Evolutionary conservation across 1,284 basidiomycete species (phyloP), one percentile per base, ranked within the genome.

Genomic region (Sporisorium iseilematis-ciliati): DNA sequence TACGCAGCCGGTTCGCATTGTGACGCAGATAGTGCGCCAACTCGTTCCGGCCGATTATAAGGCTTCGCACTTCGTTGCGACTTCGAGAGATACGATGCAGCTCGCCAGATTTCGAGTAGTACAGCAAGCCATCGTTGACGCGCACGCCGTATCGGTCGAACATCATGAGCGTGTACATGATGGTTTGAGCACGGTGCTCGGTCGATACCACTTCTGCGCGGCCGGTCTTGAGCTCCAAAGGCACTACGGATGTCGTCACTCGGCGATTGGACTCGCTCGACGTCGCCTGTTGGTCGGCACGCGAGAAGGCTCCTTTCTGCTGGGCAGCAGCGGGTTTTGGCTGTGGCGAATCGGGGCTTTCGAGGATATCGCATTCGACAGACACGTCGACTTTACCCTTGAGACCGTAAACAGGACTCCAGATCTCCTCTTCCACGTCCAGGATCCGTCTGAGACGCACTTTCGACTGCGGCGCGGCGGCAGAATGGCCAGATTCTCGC

Each of bases 151-250:
- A 98, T 14, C 95, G 90, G 82, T 99, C 95, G 38, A 91, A 90
- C 83, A 95, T 91, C 7, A 99, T 89, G 14, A 99, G 88, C 0
- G 94, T 97, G 84, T 99, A 99, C 7, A 99, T 87, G 91, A 97
- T 95, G 0, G 97, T 99, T 86, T 99, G 96, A 0, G 97, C 97
- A 45, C 95, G 91, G 85, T 99, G 97, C 77, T 96, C 93, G 11
- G 73, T 77, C 35, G 2, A 91, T 90, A 12, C 90, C 90, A 29
- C 90, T 31, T 73, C 66, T 87, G 1, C 91, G 86, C 55, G 92
- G 88, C 97, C 96, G 0, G 96, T 99, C 87, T 99, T 99, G 86
- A 99, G 93, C 86, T 99, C 97, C 51, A 99, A 90, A 2, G 96
- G 84, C 79, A 92, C 89, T 0, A 91, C 90, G 16, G 81, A 81